A percentile compares a stretch with the other conserved stretches of the same genome.
Evolutionary conservation across 1,284 basidiomycete genomes (phyloP).

Genomic region (Cutaneotrichosporon cavernicola): DNA sequence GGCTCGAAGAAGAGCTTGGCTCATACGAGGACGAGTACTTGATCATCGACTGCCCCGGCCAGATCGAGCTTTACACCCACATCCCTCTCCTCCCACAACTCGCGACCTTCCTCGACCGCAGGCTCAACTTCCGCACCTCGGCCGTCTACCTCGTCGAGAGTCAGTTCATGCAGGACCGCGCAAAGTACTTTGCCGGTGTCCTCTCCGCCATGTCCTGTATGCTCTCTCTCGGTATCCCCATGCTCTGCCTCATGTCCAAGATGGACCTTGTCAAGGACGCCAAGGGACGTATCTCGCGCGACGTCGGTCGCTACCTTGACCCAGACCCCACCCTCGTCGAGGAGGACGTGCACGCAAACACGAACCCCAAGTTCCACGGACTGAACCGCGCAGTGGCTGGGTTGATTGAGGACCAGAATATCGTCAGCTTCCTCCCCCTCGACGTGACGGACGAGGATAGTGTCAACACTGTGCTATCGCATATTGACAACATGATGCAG

Average conservation of each 20-base stretch:
- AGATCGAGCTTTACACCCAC: constrained; percentile 99
- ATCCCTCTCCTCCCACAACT: constrained; percentile 92
- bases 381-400: constrained; percentile 88
- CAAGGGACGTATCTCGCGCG: constrained; percentile 69
- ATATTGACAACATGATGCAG: constrained; percentile 96
- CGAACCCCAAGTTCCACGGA: constrained; percentile 85
- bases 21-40: constrained; percentile 96
- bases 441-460: constrained; percentile 89
- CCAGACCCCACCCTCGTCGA: constrained; percentile 91
- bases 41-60: constrained; percentile 96
- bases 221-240: constrained; percentile 94
- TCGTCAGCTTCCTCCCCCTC: constrained; percentile 94
- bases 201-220: constrained; percentile 98
- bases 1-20: constrained; percentile 97
- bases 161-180: constrained; percentile 98
- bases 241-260: constrained; percentile 98
- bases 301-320: constrained; percentile 88
- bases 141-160: constrained; percentile 92
- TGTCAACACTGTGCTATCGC: constrained; percentile 83
- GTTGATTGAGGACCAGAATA: constrained; percentile 92
- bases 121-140: constrained; percentile 70
- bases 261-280: constrained; percentile 90
- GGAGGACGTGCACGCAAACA: constrained; percentile 62
- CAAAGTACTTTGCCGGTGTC: constrained; percentile 99
- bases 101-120: constrained; percentile 62